These are phyloP conservation scores for Wallacemonas rigidus DNA, from an alignment of 208 protist species.

Conservation along the genomic window DNA sequence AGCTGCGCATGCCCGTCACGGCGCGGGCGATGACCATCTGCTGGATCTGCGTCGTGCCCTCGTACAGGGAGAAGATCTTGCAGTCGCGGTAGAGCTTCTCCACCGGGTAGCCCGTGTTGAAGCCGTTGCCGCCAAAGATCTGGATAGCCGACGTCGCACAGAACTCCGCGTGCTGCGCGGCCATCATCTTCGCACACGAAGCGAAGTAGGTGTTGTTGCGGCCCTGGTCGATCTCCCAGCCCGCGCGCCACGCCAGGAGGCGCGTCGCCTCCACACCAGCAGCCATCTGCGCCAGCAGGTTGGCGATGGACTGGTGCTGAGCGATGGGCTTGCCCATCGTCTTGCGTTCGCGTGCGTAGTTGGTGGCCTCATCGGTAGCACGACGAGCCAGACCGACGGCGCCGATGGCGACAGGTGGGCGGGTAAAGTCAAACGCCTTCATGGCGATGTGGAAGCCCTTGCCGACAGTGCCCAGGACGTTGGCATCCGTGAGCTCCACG, in stretches of 20 bases:
- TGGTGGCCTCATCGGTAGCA: constrained; percentile 77
- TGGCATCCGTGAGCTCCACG: constrained; percentile 83
- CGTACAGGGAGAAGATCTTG: constrained; percentile 95
- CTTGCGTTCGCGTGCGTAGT: constrained; percentile 79
- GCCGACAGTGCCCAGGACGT: constrained; percentile 72
- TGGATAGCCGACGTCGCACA: constrained; percentile 78
- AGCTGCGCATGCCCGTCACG: constrained; percentile 57
- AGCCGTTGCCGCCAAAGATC: constrained; percentile 93
- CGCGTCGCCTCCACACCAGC: constrained; percentile 83
- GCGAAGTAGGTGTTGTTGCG: constrained; percentile 88
- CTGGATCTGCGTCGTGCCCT: constrained; percentile 93
- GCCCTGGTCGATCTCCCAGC: constrained; percentile 81
- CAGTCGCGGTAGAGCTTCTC: constrained; percentile 93
- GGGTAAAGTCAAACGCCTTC: constrained; percentile 88
- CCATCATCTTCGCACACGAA: constrained; percentile 84
- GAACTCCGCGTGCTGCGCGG: constrained; percentile 75
- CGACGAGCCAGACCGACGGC: constrained; percentile 86
- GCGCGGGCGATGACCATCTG: constrained; percentile 76
- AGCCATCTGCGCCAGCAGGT: constrained; percentile 92
- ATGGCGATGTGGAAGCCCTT: constrained; percentile 90
- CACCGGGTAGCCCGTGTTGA: constrained; percentile 93
- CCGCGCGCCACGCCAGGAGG: constrained; percentile 70
- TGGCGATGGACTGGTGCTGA: constrained; percentile 85
- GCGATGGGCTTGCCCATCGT: constrained; percentile 84
- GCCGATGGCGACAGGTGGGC: constrained; percentile 77